phyloP scores from a whole-genome alignment of 1,139 yeast species.

The Entelexis sorbosivorans region DNA sequence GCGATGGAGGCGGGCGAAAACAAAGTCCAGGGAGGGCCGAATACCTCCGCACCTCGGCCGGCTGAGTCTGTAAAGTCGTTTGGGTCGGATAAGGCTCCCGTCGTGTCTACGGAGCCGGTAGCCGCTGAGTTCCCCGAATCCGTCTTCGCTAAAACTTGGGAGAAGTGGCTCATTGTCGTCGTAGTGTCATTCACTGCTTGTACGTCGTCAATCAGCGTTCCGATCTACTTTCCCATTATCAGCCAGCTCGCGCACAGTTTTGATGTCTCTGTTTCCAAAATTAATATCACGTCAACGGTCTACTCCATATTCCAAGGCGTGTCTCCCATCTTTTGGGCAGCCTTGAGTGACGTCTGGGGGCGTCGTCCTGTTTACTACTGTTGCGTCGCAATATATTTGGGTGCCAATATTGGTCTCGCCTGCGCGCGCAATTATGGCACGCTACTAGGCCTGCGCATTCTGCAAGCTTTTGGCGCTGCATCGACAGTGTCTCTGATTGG shows the following conservation, averaged over 20 bases:
- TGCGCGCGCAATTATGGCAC: constrained; percentile 43
- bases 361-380: constrained; percentile 51
- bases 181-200: constrained; percentile 41
- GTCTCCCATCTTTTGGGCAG: constrained; percentile 52
- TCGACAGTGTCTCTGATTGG: constrained; percentile 57
- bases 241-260: constrained; percentile 44
- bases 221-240: constrained; percentile 66
- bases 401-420: constrained; percentile 52
- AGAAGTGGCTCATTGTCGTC: constrained; percentile 18
- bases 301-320: constrained; percentile 63
- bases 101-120: not conserved
- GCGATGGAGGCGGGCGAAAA: not conserved
- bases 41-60: not conserved
- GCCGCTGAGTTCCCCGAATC: constrained; percentile 16
- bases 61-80: not conserved
- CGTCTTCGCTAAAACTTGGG: constrained; percentile 13
- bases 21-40: not conserved
- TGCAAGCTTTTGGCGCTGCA: constrained; percentile 62
- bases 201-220: constrained; percentile 55
- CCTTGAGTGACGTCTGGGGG: constrained; percentile 58
- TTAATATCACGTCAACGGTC: constrained; percentile 59
- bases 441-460: constrained; percentile 46
- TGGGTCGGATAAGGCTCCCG: not conserved
- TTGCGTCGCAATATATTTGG: constrained; percentile 45
- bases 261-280: constrained; percentile 42